These are phyloP conservation scores for Phytophthora hybrid DNA, from an alignment of 352 stramenopile genomes.

Conservation along the genomic window DNA sequence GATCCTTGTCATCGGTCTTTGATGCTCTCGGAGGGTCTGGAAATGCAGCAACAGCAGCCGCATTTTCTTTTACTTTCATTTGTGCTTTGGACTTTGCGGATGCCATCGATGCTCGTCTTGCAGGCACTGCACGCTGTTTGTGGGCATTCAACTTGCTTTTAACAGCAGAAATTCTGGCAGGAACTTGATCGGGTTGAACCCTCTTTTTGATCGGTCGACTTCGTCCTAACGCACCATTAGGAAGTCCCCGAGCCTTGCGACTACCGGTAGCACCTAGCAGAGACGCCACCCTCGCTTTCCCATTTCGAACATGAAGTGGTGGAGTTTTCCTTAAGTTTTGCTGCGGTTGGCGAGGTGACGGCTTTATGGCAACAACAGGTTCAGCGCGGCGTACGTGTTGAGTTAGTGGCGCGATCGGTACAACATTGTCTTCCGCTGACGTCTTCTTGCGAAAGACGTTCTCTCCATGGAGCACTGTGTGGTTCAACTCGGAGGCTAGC, in stretches of 20 bases:
- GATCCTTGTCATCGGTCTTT: conserved; percentile 1
- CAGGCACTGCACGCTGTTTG: conserved; percentile 19
- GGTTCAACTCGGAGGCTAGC: conserved; percentile 64
- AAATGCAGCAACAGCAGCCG: conserved; percentile 32
- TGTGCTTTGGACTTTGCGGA: conserved; percentile 24
- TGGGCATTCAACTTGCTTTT: conserved; percentile 5
- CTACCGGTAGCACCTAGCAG: conserved; percentile 28
- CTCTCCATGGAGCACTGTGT: conserved; percentile 79
- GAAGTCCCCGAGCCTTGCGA: conserved; percentile 27
- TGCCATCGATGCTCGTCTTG: neutral
- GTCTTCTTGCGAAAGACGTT: conserved; percentile 65
- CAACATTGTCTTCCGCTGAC: conserved; percentile 4
- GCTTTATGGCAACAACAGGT: conserved; percentile 13
- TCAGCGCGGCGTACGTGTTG: conserved; percentile 25
- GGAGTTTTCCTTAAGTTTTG: conserved; percentile 14
- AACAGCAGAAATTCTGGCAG: conserved; percentile 18
- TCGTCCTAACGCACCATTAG: conserved; percentile 16
- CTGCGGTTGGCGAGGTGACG: conserved; percentile 1
- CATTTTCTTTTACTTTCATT: conserved; percentile 28
- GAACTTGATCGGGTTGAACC: conserved; percentile 16
- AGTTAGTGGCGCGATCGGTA: neutral
- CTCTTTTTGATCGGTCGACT: conserved; percentile 21
- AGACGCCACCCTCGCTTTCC: conserved; percentile 21
- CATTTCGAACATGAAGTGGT: neutral
- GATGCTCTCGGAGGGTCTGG: conserved; percentile 23